Conservation (phyloP, 208 protist species). For the Leishmania major region DNA sequence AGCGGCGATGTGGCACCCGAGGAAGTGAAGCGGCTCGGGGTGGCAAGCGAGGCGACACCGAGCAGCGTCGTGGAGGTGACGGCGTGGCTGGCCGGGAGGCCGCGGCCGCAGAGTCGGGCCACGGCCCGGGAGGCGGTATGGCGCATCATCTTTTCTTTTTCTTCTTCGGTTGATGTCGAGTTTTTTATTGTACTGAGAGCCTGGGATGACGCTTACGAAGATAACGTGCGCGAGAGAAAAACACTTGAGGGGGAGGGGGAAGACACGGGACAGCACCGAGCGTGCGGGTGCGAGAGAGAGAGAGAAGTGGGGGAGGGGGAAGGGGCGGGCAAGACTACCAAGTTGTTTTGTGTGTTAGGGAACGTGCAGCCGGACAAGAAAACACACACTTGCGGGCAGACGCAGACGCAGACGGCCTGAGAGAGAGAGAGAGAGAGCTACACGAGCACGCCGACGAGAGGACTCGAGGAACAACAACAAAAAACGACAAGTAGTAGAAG, state of each 20-base stretch:
- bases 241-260: neutral
- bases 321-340: neutral
- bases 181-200: neutral
- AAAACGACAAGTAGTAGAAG: too few relatives aligned
- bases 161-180: neutral
- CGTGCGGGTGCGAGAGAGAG: neutral
- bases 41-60: neutral
- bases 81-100: neutral
- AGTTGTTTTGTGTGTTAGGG: neutral
- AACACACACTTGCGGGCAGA: too few relatives aligned
- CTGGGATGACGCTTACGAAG: neutral
- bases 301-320: neutral
- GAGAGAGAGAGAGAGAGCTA: too few relatives aligned
- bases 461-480: too few relatives aligned
- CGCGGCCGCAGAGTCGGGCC: constrained; percentile 5
- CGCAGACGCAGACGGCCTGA: too few relatives aligned
- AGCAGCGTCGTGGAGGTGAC: neutral
- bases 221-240: neutral
- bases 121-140: constrained; percentile 26
- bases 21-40: neutral
- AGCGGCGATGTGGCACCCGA: neutral
- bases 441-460: too few relatives aligned
- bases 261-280: too few relatives aligned
- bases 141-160: constrained; percentile 39
- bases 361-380: neutral